Conservation (phyloP, 495 filamentous ascomycete genomes). For the Tuber borchii region DNA sequence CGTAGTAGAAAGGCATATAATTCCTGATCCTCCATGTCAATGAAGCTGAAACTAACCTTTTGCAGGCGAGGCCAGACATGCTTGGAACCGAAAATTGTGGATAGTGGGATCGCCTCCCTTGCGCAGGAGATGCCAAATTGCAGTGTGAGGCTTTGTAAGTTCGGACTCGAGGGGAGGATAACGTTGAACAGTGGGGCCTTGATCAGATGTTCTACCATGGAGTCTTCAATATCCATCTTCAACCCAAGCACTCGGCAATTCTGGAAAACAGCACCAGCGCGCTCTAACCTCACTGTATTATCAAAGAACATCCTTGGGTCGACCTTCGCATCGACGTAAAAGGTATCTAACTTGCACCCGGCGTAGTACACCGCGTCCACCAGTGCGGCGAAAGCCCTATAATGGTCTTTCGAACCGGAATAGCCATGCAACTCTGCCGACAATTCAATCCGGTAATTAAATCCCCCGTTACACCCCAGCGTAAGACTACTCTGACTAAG, state of each 20-base stretch:
- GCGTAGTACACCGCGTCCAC: constrained; percentile 20
- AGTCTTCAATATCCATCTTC: constrained; percentile 21
- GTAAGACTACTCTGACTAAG: background rate
- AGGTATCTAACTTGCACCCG: constrained; percentile 17
- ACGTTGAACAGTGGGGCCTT: constrained; percentile 15
- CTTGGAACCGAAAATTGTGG: constrained; percentile 11
- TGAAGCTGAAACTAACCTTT: constrained; percentile 21
- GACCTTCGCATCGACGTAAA: constrained; percentile 16
- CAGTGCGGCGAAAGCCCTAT: constrained; percentile 18
- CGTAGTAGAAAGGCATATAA: constrained; percentile 9
- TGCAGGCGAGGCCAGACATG: constrained; percentile 15
- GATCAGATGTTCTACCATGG: constrained; percentile 8
- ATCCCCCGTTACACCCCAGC: background rate
- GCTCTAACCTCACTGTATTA: constrained; percentile 9
- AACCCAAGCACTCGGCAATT: constrained; percentile 16
- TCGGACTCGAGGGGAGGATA: constrained; percentile 15
- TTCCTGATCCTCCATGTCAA: constrained; percentile 22
- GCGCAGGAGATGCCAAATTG: constrained; percentile 16
- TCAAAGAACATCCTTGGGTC: constrained; percentile 19
- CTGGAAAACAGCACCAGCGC: constrained; percentile 2
- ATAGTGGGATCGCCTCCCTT: constrained; percentile 13
- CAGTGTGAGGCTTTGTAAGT: constrained; percentile 12
- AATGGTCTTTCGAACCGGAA: constrained; percentile 12
- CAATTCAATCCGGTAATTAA: constrained; percentile 7
- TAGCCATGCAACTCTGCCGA: constrained; percentile 12